Percentiles rank a stretch among this genome's conserved stretches.
phyloP scores from a whole-genome alignment of 441 rosid species.

The Bruguiera hainesii region DNA sequence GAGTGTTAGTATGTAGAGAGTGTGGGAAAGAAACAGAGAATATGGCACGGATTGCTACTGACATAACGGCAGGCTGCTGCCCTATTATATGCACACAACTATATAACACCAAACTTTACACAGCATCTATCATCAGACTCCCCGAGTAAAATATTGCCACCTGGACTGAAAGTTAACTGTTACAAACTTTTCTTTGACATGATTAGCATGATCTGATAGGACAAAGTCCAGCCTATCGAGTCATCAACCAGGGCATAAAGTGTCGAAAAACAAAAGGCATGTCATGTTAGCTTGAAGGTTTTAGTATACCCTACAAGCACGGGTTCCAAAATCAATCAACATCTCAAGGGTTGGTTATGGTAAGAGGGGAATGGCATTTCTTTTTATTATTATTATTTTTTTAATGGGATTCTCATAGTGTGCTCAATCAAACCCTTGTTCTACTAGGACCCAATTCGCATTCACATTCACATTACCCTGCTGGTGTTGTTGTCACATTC shows the following conservation, averaged over 20 bases:
- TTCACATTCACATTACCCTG: slow-evolving; percentile 10
- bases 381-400: neutral
- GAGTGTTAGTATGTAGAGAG: neutral
- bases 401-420: neutral
- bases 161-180: neutral
- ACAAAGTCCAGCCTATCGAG: slow-evolving; percentile 20
- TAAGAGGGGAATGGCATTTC: neutral
- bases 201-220: slow-evolving; percentile 4
- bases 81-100: no score
- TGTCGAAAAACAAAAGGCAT: slow-evolving; percentile 19
- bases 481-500: slow-evolving; percentile 15
- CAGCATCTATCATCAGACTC: slow-evolving; percentile 13
- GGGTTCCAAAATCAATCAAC: slow-evolving; percentile 24
- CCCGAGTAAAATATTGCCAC: slow-evolving; percentile 8
- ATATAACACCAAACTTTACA: neutral
- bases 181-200: neutral
- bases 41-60: neutral
- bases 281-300: slow-evolving; percentile 24
- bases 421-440: neutral
- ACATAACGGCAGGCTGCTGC: no score
- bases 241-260: slow-evolving; percentile 9
- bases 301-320: slow-evolving; percentile 21
- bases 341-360: slow-evolving; percentile 14
- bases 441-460: slow-evolving; percentile 6
- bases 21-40: neutral